Base-by-base conservation (phyloP, 2,329 filamentous ascomycete species). In the Arthrobotrys conoides region DNA sequence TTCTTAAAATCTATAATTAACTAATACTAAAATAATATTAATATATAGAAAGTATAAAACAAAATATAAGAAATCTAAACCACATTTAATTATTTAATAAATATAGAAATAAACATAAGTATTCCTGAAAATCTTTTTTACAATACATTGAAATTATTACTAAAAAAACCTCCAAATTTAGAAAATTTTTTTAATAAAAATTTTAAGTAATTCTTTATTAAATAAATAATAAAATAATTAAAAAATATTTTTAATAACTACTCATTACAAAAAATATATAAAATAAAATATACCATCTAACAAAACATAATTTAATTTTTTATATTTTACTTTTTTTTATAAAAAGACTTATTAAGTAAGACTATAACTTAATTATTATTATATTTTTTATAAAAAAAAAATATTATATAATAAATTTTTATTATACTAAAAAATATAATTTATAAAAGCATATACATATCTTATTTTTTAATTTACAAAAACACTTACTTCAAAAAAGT, bases 381-480 rank as follows among this genome's bases (percentile, higher is more conserved):
- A 44, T 10, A 44, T 44, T 44, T 44, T 44, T 44, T 44, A 44
- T 10, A 44, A 44, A 8, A 44, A 44, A 44, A 44, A 44, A 44
- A 44, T 3, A 10, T 8, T 10, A 44, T 44, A 44, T 44, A 44
- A 8, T 44, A 44, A 10, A 10, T 44, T 10, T 44, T 44, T 10
- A 10, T 10, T 44, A 44, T 38, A 44, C n/a, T 44, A 44, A 44
- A 44, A 44, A 44, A 6, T 44, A 10, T 10, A 44, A 10, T 44
- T 10, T 16, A 44, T 44, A 44, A 44, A 10, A 44, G n/a, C n/a
- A 44, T 44, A 44, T 44, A 44, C n/a, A 44, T 44, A 44, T 44
- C n/a, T 44, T 44, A 44, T 44, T 44, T 44, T 44, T 44, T 44
- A 44, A 44, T 44, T 44, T 44, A 44, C n/a, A 44, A 10, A 44